Base-by-base conservation (phyloP, 345 rosid species). In the Eucalyptus paniculata region DNA sequence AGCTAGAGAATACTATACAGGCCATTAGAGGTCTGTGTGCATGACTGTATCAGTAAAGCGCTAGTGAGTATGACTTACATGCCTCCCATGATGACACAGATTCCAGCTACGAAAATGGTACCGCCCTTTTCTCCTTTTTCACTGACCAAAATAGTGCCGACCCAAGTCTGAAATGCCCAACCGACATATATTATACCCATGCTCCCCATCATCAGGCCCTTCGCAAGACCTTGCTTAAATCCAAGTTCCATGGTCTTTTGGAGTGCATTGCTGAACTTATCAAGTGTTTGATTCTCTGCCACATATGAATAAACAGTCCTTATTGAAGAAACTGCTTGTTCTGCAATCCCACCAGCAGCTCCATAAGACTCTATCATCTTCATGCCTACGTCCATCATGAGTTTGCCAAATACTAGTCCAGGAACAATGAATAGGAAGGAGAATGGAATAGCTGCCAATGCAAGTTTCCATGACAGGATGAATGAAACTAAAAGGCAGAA, bases 121-220 rank as follows among this genome's bases (percentile, higher is more conserved):
- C 96, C 96, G 14, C 97, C 96, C 86, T 94, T 93, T 92, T 94
- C 96, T 3, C 92, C 91, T 82, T 93, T 94, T 6, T 94, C 93
- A 14, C 94, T 93, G 23, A 94, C 97, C 93, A 94, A 90, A 88
- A 93, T 92, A 88, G 95, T 92, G 62, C 96, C 97, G 6, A 93
- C 30, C 95, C 95, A 95, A 89, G 96, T 94, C 89, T 94, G 96
- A 88, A 94, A 95, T 6, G 97, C 94, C 97, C 96, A 95, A 24
- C 95, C 94, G 9, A 93, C 89, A 90, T 93, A 95, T 54, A 95
- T 93, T 72, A 88, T 93, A 86, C 97, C 97, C 96, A 95, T 93
- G 91, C 96, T 93, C 77, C 97, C 97, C 95, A 94, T 93, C 94
- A 95, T 47, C 90, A 95, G 88, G 32, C 97, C 96, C 90, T 95